phyloP scores from a whole-genome alignment of 1,284 basidiomycete genomes.

The Austroboletus sp. region DNA sequence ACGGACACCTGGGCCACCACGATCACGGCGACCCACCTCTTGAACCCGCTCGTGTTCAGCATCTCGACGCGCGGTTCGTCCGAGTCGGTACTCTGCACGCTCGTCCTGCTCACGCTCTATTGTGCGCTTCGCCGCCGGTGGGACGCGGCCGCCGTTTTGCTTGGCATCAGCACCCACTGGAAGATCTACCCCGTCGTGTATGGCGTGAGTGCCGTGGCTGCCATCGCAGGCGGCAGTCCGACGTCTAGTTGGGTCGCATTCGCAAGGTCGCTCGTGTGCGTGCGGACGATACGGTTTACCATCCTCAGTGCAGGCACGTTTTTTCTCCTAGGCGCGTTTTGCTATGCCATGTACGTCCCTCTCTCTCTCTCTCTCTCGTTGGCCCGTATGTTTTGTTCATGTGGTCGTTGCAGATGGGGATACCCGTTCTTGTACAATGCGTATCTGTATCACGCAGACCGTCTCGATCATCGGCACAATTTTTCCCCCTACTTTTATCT shows the following conservation, averaged over 20 bases:
- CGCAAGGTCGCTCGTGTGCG: conserved; percentile 45
- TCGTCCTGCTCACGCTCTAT: conserved; percentile 74
- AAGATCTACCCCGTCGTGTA: conserved; percentile 96
- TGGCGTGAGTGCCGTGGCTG: conserved; percentile 67
- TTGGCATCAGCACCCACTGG: conserved; percentile 84
- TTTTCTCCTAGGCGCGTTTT: conserved; percentile 51
- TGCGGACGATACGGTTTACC: conserved; percentile 60
- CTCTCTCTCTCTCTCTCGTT: not conserved
- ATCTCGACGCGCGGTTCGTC: conserved; percentile 96
- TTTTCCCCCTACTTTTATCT: conserved; percentile 97
- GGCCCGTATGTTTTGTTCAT: not conserved
- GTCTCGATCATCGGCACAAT: conserved; percentile 95
- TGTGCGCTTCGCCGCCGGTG: conserved; percentile 48
- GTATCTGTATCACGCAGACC: conserved; percentile 86
- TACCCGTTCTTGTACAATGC: conserved; percentile 87
- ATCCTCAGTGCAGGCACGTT: conserved; percentile 67
- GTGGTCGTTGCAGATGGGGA: conserved; percentile 67
- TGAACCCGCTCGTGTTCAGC: conserved; percentile 91
- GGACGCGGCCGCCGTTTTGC: conserved; percentile 58
- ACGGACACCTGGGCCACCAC: conserved; percentile 38
- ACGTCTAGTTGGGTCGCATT: conserved; percentile 26
- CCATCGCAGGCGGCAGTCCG: conserved; percentile 41
- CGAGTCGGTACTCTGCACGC: conserved; percentile 78
- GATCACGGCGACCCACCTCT: conserved; percentile 63
- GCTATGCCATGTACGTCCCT: conserved; percentile 70